phyloP scores from a whole-genome alignment of 2,329 filamentous ascomycete genomes.

The Colletotrichum higginsianum region DNA sequence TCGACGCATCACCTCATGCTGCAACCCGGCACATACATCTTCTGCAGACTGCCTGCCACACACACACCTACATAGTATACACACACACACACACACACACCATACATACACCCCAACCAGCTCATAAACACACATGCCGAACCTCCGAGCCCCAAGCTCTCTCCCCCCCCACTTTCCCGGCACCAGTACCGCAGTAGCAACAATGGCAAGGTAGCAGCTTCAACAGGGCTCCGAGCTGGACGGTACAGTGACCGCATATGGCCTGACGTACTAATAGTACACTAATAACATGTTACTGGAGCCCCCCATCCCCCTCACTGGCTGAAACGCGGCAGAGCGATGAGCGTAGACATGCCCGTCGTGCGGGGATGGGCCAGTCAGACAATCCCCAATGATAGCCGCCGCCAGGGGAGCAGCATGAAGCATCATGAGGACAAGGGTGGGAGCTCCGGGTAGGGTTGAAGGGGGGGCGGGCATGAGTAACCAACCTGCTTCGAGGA shows the following conservation, averaged over 20 bases:
- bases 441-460: not conserved
- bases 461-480: not conserved
- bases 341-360: constrained; percentile 14
- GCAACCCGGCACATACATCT: constrained; percentile 21
- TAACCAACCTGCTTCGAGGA: not conserved
- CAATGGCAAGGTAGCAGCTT: constrained; percentile 32
- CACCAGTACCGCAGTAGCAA: constrained; percentile 12
- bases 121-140: constrained; percentile 33
- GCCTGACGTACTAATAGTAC: not conserved
- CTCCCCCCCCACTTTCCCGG: constrained; percentile 15
- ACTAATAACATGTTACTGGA: too few relatives aligned
- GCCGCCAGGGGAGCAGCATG: constrained; percentile 5
- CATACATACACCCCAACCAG: constrained; percentile 2
- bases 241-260: constrained; percentile 2
- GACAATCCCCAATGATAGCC: constrained; percentile 13
- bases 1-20: constrained; percentile 35
- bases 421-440: constrained; percentile 1
- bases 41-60: not conserved
- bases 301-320: constrained; percentile 3
- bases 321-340: constrained; percentile 28
- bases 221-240: constrained; percentile 3
- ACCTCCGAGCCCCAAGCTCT: constrained; percentile 36
- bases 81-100: too few relatives aligned
- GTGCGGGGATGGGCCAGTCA: constrained; percentile 33
- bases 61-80: too few relatives aligned